Conservation (phyloP, 2,329 filamentous ascomycete species). For the Aspergillus intermedius region DNA sequence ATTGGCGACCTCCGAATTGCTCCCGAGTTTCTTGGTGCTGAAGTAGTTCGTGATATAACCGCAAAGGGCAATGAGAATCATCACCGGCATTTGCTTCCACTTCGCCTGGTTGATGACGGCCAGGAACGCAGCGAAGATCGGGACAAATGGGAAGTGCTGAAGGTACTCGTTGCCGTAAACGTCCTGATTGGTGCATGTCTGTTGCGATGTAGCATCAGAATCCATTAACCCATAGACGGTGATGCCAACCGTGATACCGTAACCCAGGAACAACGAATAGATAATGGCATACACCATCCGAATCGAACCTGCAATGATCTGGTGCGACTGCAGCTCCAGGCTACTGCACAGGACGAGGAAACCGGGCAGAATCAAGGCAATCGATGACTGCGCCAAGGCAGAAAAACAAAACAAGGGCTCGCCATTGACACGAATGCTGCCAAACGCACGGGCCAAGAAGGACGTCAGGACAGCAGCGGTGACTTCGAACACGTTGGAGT, state of each 20-base stretch:
- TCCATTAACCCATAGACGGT: constrained; percentile 55
- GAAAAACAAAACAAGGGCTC: constrained; percentile 59
- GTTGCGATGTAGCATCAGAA: constrained; percentile 41
- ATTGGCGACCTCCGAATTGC: constrained; percentile 66
- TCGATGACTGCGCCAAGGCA: constrained; percentile 60
- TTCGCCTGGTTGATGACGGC: constrained; percentile 75
- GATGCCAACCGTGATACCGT: constrained; percentile 60
- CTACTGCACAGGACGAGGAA: constrained; percentile 53
- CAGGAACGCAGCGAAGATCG: constrained; percentile 64
- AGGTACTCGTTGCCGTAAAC: constrained; percentile 26
- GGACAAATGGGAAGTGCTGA: constrained; percentile 64
- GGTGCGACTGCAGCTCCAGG: constrained; percentile 59
- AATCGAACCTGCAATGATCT: constrained; percentile 60
- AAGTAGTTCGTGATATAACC: constrained; percentile 73
- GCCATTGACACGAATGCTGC: constrained; percentile 48
- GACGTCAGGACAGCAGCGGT: constrained; percentile 58
- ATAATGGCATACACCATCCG: constrained; percentile 65
- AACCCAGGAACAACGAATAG: constrained; percentile 62
- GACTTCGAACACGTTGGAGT: constrained; percentile 58
- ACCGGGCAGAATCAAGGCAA: constrained; percentile 62
- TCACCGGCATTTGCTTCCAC: constrained; percentile 67
- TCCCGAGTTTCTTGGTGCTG: constrained; percentile 59
- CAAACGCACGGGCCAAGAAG: constrained; percentile 60
- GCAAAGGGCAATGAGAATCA: constrained; percentile 64
- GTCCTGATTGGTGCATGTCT: constrained; percentile 35